phyloP scores from a whole-genome alignment of 495 filamentous ascomycete species.

The Penicillium tannophilum region DNA sequence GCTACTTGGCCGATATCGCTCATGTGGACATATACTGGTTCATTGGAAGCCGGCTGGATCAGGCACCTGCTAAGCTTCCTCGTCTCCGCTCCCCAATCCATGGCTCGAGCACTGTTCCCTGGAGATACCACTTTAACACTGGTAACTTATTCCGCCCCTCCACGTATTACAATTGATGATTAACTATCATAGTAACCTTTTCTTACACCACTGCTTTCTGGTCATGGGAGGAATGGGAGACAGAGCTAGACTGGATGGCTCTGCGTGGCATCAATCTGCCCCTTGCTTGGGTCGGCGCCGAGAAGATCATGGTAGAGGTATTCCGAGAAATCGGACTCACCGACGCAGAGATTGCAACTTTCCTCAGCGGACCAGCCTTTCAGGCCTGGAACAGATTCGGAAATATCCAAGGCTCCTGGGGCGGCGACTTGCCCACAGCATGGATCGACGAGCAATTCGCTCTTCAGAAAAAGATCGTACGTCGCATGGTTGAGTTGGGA shows the following conservation, averaged over 20 bases:
- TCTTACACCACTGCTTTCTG: constrained; percentile 58
- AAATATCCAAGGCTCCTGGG: constrained; percentile 56
- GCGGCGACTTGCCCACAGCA: constrained; percentile 40
- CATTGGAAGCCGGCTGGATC: constrained; percentile 31
- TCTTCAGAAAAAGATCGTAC: constrained; percentile 50
- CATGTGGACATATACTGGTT: constrained; percentile 58
- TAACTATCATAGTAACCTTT: constrained; percentile 46
- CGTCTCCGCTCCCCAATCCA: constrained; percentile 14
- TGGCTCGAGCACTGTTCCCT: constrained; percentile 47
- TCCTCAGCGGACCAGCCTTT: constrained; percentile 54
- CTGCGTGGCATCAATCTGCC: constrained; percentile 54
- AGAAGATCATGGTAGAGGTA: constrained; percentile 53
- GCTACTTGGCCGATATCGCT: constrained; percentile 49
- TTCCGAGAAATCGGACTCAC: constrained; percentile 51
- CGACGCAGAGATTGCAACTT: constrained; percentile 45
- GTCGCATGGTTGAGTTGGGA: constrained; percentile 53
- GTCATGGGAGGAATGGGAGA: constrained; percentile 58
- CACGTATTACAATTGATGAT: background rate
- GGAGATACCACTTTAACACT: constrained; percentile 57
- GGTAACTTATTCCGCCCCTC: constrained; percentile 14
- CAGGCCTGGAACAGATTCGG: constrained; percentile 60
- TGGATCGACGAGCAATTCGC: constrained; percentile 53
- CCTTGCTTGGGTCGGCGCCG: constrained; percentile 55
- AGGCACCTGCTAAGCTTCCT: constrained; percentile 22
- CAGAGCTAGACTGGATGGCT: constrained; percentile 57